These are phyloP conservation scores for Arctium minus DNA, from an alignment of 129 eudicot genomes.

Conservation along the genomic window DNA sequence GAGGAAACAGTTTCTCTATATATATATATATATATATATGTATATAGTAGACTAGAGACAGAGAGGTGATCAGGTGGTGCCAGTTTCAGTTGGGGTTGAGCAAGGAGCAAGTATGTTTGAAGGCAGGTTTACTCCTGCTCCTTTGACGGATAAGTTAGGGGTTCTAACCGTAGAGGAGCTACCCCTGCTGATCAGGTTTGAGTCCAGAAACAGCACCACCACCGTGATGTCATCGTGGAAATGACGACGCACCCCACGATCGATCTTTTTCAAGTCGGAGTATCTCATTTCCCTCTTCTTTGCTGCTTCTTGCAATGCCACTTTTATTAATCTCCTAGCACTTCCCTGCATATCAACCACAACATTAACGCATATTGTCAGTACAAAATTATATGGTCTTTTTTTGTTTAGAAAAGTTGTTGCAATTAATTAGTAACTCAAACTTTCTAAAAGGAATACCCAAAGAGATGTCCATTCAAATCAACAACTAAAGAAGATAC, in stretches of 20 bases:
- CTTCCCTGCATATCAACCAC: conserved; percentile 55
- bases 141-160: conserved; percentile 71
- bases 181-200: conserved; percentile 66
- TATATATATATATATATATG: background rate
- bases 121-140: conserved; percentile 57
- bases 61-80: conserved; percentile 19
- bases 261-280: conserved; percentile 82
- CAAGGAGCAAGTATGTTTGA: conserved; percentile 58
- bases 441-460: too few relatives aligned
- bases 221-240: conserved; percentile 93
- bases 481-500: background rate
- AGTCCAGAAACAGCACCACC: conserved; percentile 70
- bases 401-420: too few relatives aligned
- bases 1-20: conserved; percentile 16
- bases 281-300: conserved; percentile 95
- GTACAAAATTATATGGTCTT: too few relatives aligned
- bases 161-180: conserved; percentile 39
- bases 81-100: conserved; percentile 29
- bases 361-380: too few relatives aligned
- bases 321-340: conserved; percentile 75
- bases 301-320: conserved; percentile 80
- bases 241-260: conserved; percentile 92
- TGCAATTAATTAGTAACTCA: too few relatives aligned
- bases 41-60: conserved; percentile 9
- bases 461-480: too few relatives aligned